A percentile compares a stretch with the other conserved stretches of the same genome.
Evolutionary conservation across 2,329 filamentous ascomycete species (phyloP).

Genomic region (Arthrocladium fulminans): DNA sequence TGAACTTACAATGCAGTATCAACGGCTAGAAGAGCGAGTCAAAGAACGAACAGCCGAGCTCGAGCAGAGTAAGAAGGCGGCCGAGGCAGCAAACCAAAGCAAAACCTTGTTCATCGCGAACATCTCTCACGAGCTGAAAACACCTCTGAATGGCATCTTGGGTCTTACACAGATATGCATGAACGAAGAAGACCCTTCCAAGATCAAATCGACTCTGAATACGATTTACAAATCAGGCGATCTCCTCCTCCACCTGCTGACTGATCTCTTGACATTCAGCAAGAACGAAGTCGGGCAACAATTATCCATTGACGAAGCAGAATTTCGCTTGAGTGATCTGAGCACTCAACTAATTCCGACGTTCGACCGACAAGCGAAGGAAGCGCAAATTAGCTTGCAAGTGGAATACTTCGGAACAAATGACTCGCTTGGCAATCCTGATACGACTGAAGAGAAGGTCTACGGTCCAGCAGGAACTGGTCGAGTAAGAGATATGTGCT

Average conservation of each 20-base stretch:
- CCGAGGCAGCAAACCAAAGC: slow-evolving; percentile 90
- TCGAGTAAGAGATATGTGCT: slow-evolving; percentile 70
- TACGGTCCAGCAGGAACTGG: slow-evolving; percentile 58
- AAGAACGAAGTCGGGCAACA: slow-evolving; percentile 91
- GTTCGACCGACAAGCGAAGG: slow-evolving; percentile 80
- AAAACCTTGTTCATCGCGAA: slow-evolving; percentile 98
- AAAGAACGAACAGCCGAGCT: slow-evolving; percentile 72
- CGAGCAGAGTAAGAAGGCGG: slow-evolving; percentile 81
- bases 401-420: slow-evolving; percentile 59
- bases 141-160: slow-evolving; percentile 87
- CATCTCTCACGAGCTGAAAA: slow-evolving; percentile 80
- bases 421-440: slow-evolving; percentile 25
- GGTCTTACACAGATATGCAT: slow-evolving; percentile 91
- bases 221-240: slow-evolving; percentile 86
- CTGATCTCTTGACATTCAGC: slow-evolving; percentile 83
- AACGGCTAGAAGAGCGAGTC: slow-evolving; percentile 74
- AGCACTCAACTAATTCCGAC: slow-evolving; percentile 74
- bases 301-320: slow-evolving; percentile 69
- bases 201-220: slow-evolving; percentile 73
- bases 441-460: slow-evolving; percentile 36
- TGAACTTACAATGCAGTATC: slow-evolving; percentile 79
- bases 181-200: slow-evolving; percentile 71
- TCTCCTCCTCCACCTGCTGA: slow-evolving; percentile 72
- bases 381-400: slow-evolving; percentile 64
- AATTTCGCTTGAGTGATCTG: slow-evolving; percentile 77